Base-by-base conservation (phyloP, 352 stramenopile genomes). In the Phytopythium helicoides region DNA sequence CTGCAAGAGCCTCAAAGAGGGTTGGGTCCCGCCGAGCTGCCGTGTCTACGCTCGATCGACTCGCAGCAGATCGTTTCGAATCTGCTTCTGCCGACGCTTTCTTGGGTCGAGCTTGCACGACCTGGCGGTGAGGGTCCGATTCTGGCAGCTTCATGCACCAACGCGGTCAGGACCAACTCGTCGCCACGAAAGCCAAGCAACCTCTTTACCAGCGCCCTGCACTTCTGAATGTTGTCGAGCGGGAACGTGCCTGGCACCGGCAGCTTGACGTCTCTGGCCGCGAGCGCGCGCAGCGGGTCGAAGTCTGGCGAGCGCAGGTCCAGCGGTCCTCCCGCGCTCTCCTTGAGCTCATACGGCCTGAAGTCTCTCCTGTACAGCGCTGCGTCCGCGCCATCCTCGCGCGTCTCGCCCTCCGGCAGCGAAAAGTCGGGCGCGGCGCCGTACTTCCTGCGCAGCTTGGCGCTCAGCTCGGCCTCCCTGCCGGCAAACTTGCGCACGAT, bases 221-320 rank as follows among this genome's bases (percentile, higher is more conserved):
- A 97, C 51, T 96, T 94, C 54, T 86, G 78, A 35, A 97, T 83
- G 53, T 96, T 96, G 58, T 97, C 87, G 35, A 98, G 66, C 40
- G 81, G 76, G 56, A 58, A 57, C 42, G 59, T 51, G 38, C 44
- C 58, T 3, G 7, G n/a, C n/a, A 73, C 49, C 25, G 66, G 73
- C 18, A 75, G 45, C 28, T 54, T 49, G 14, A 76, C n/a, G 31
- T 48, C 22, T 7, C 60, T 36, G 3, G 51, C 46, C 35, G 47
- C 25, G n/a, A 94, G 68, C n/a, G 75, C 79, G 39, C 64, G 56
- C 0, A 80, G 47, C 35, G 79, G 64, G 41, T 92, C 66, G 50
- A 94, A 94, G 8, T 63, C 47, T 4, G 52, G 2, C 3, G 71
- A 73, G 9, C 71, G 68, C 34, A 87, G 74, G 63, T 94, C 83